Conservation (phyloP, 257 asterid genomes). For the Linderniella brevidens region DNA sequence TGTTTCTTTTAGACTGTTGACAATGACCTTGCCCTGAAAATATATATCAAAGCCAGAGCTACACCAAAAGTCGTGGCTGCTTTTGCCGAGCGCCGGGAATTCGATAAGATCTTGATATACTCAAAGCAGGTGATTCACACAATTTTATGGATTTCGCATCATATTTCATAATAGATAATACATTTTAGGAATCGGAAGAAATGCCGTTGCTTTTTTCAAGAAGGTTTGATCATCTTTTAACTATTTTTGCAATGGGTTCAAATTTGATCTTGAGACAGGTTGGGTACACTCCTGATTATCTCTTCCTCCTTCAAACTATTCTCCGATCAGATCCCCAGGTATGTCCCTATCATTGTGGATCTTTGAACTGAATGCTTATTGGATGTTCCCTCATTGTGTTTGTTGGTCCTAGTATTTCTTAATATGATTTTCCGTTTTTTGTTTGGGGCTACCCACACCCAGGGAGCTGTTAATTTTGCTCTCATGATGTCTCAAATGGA, state of each 20-base stretch:
- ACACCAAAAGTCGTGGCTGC: conserved; percentile 99
- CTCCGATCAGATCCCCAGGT: conserved; percentile 99
- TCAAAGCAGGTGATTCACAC: conserved; percentile 66
- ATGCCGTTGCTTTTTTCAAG: not conserved
- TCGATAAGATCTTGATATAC: conserved; percentile 91
- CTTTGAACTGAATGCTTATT: too few relatives aligned
- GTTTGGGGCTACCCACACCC: conserved; percentile 14
- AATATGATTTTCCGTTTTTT: too few relatives aligned
- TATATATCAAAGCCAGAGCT: conserved; percentile 96
- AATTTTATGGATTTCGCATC: too few relatives aligned
- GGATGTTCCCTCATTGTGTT: too few relatives aligned
- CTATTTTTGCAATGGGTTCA: not conserved
- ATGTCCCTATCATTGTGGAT: conserved; percentile 13
- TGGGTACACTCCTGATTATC: conserved; percentile 93
- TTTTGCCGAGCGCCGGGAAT: conserved; percentile 97
- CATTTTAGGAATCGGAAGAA: too few relatives aligned
- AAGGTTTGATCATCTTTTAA: not conserved
- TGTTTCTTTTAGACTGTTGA: conserved; percentile 70
- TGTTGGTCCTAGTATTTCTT: too few relatives aligned
- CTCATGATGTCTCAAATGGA: conserved; percentile 99
- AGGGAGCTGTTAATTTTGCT: conserved; percentile 99
- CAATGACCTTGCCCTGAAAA: conserved; percentile 94
- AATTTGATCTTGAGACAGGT: conserved; percentile 44
- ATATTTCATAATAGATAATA: too few relatives aligned
- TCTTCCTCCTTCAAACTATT: conserved; percentile 95